These are phyloP conservation scores for Syncephalastrum sp. DNA, from an alignment of 371 early-diverging fungal species.

Conservation along the genomic window DNA sequence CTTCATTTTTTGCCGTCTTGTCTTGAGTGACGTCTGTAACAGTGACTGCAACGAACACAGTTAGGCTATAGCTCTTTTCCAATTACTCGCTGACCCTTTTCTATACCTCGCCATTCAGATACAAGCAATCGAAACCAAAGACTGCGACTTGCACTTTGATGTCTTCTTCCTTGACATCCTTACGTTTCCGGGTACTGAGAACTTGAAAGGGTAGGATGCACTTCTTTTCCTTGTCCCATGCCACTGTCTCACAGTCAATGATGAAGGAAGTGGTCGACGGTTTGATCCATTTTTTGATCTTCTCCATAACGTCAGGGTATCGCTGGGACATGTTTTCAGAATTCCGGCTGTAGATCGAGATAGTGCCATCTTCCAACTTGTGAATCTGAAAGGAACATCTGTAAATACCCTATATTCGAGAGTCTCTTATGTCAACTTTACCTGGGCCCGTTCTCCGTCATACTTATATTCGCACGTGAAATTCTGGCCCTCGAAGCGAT, in stretches of 20 bases:
- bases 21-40: slow-evolving; percentile 73
- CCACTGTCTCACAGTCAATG: slow-evolving; percentile 99
- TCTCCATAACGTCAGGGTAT: slow-evolving; percentile 92
- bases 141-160: slow-evolving; percentile 95
- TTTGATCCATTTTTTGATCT: slow-evolving; percentile 62
- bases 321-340: slow-evolving; percentile 95
- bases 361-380: slow-evolving; percentile 67
- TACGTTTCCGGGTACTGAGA: slow-evolving; percentile 96
- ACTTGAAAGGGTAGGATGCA: slow-evolving; percentile 98
- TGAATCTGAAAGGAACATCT: slow-evolving; percentile 66
- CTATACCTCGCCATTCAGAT: slow-evolving; percentile 85
- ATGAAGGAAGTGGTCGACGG: slow-evolving; percentile 83
- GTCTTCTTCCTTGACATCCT: slow-evolving; percentile 90
- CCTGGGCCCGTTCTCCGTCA: slow-evolving; percentile 99
- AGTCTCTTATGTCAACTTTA: slow-evolving; percentile 17
- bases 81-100: not conserved
- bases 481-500: slow-evolving; percentile 86
- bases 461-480: slow-evolving; percentile 99
- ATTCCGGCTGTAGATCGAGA: slow-evolving; percentile 95
- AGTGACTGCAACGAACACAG: slow-evolving; percentile 55
- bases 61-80: not conserved
- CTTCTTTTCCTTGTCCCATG: slow-evolving; percentile 90
- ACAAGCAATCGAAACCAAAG: slow-evolving; percentile 98
- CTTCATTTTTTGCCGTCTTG: slow-evolving; percentile 78
- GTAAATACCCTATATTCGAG: not conserved